Conservation (phyloP, 495 filamentous ascomycete species). For the Lasiosphaeria ovina region DNA sequence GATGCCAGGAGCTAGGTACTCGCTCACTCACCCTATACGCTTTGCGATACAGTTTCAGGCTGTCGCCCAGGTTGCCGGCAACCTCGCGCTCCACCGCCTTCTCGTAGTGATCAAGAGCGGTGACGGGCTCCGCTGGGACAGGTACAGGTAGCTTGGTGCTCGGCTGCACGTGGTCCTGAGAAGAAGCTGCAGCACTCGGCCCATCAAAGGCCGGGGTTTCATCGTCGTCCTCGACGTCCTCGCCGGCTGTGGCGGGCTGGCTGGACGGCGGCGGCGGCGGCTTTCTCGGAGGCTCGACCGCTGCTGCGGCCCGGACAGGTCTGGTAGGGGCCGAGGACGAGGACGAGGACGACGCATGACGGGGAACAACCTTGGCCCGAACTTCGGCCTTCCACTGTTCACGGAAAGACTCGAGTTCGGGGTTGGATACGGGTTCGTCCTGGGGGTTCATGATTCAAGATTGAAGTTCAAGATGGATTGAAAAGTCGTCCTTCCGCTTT, state of each 20-base stretch:
- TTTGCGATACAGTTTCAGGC: constrained; percentile 81
- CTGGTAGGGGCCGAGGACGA: not conserved
- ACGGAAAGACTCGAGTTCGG: constrained; percentile 41
- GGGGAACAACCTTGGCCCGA: constrained; percentile 16
- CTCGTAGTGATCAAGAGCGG: constrained; percentile 92
- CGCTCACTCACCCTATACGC: constrained; percentile 68
- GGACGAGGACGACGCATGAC: not conserved
- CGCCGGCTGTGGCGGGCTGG: constrained; percentile 9
- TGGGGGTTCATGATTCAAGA: constrained; percentile 19
- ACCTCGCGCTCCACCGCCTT: constrained; percentile 84
- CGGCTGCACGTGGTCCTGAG: constrained; percentile 5
- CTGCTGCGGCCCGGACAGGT: not conserved
- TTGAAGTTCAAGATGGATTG: not conserved
- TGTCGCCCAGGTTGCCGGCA: constrained; percentile 83
- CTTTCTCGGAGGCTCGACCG: constrained; percentile 5
- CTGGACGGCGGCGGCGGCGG: constrained; percentile 19
- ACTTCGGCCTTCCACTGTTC: constrained; percentile 42
- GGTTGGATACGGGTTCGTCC: constrained; percentile 20
- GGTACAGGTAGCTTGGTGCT: constrained; percentile 3
- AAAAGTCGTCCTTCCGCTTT: no score
- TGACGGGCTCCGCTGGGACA: constrained; percentile 53
- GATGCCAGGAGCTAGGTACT: not conserved
- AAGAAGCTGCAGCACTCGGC: constrained; percentile 14
- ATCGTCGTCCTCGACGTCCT: constrained; percentile 28
- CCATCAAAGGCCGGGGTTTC: constrained; percentile 41